phyloP scores from a whole-genome alignment of 495 filamentous ascomycete species.

The Daldinia childiae region DNA sequence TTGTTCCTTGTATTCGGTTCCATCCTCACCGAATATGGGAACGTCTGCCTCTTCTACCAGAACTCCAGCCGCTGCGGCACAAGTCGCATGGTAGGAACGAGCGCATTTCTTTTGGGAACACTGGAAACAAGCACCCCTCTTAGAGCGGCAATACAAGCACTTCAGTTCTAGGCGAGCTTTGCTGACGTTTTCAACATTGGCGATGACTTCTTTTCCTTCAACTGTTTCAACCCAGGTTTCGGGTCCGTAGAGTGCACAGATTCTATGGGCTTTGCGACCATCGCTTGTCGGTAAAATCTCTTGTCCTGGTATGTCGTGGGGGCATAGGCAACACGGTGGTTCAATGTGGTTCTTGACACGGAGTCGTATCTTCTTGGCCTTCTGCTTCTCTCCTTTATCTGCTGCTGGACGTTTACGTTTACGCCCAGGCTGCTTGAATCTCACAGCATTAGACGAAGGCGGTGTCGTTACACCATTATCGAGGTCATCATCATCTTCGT shows the following conservation, averaged over 20 bases:
- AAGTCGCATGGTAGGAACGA: slow-evolving; percentile 93
- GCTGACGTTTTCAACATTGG: slow-evolving; percentile 79
- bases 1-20: slow-evolving; percentile 86
- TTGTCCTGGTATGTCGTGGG: slow-evolving; percentile 87
- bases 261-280: slow-evolving; percentile 84
- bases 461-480: slow-evolving; percentile 75
- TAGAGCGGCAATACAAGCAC: slow-evolving; percentile 93
- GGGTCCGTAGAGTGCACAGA: slow-evolving; percentile 89
- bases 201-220: slow-evolving; percentile 74
- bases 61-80: slow-evolving; percentile 89
- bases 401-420: slow-evolving; percentile 54
- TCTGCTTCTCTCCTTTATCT: slow-evolving; percentile 57
- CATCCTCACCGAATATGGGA: slow-evolving; percentile 89
- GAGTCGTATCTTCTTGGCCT: slow-evolving; percentile 77
- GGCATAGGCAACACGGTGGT: slow-evolving; percentile 92
- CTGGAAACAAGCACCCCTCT: slow-evolving; percentile 94
- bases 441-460: slow-evolving; percentile 60
- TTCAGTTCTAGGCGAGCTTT: slow-evolving; percentile 90
- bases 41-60: slow-evolving; percentile 86
- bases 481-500: slow-evolving; percentile 67
- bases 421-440: slow-evolving; percentile 67
- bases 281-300: slow-evolving; percentile 87
- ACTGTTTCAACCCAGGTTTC: slow-evolving; percentile 87
- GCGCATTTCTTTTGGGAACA: slow-evolving; percentile 96
- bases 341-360: slow-evolving; percentile 74